Base-by-base conservation (phyloP, 2,329 filamentous ascomycete species). In the Ophiocordyceps polyrhachis-furcata region DNA sequence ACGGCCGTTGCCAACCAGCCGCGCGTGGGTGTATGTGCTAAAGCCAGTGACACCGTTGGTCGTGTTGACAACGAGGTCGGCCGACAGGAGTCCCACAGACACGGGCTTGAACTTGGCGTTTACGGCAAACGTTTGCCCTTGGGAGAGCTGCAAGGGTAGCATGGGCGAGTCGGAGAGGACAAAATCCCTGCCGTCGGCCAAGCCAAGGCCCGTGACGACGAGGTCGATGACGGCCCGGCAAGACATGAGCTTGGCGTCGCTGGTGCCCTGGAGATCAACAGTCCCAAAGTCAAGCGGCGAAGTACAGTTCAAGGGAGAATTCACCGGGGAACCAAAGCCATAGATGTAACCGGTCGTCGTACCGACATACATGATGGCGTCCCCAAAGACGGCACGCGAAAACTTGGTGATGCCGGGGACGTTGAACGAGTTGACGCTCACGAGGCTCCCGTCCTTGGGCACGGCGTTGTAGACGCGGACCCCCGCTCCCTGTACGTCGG, bases 401-500 rank as follows among this genome's bases (percentile, higher is more conserved):
- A 77, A 77, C 56, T 77, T 77, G 41, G 64, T 69, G 4, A 69
- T 64, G 0, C 68, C 70, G 0, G 65, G 60, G 13, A 75, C 62
- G 23, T 67, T 67, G 49, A 75, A 74, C 1, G 63, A 63, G 29
- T 68, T 66, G 49, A 76, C 63, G 44, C 69, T 57, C 2, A 59
- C 67, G 42, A 77, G 53, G 1, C 55, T 48, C 0, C 67, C 68
- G 21, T 67, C 62, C 9, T 62, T 56, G 0, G 70, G 73, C 1
- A 74, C 55, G 0, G 71, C 67, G 20, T 73, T 63, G 50, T 73
- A 75, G 31, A 74, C 63, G 19, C 69, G 63, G 11, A 75, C 60
- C 46, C 69, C 68, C 7, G 60, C 58, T 6, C 70, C 70, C 49
- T 75, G 67, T 0, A 75, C 69, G 45, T 77, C 73, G 1, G 65